Conservation (phyloP, 441 rosid species). For the Theobroma grandiflorum region DNA sequence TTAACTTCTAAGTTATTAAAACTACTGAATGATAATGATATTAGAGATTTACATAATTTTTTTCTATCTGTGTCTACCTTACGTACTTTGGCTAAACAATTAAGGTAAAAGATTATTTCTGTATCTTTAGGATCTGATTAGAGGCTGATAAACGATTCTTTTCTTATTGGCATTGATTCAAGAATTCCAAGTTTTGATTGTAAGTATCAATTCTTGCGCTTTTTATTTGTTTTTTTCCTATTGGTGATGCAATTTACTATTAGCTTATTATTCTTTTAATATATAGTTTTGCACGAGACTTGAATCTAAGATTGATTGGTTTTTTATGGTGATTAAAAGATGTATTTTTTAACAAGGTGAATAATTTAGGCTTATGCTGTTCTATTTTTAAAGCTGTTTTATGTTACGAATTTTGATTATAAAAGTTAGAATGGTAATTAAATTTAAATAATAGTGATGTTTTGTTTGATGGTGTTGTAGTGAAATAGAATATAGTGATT, state of each 20-base stretch:
- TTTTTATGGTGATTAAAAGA: not conserved
- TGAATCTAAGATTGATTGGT: not conserved
- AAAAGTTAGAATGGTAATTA: too few species aligned
- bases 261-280: not conserved
- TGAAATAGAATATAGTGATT: too few species aligned
- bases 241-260: not conserved
- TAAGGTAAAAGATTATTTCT: too few species aligned
- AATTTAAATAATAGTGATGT: too few species aligned
- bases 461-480: too few species aligned
- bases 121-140: conserved; percentile 1
- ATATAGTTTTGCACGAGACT: not conserved
- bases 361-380: not conserved
- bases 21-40: too few species aligned
- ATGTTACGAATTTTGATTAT: not conserved
- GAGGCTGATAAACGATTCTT: not conserved
- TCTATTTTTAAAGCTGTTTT: not conserved
- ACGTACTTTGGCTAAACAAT: too few species aligned
- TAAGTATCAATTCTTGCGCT: not conserved
- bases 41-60: too few species aligned
- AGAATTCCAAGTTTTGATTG: not conserved
- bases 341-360: not conserved
- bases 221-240: not conserved
- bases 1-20: too few species aligned
- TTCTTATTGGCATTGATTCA: not conserved
- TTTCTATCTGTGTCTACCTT: too few species aligned